Evolutionary conservation across 139 green algal species (phyloP).

Genomic region (Eudorina sp.): DNA sequence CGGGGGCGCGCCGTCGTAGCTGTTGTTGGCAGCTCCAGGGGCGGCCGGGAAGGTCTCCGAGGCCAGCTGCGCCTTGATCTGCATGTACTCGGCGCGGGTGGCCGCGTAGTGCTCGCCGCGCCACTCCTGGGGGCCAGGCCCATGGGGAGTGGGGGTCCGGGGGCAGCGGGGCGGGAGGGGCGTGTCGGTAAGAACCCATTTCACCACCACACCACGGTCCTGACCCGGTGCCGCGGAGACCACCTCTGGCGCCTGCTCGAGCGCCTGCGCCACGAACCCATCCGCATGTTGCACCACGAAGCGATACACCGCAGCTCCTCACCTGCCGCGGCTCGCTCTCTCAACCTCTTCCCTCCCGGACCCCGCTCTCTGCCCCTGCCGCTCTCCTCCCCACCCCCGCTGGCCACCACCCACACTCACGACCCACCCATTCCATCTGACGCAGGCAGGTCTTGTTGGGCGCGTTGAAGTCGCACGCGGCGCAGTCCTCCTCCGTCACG

Average conservation of each 20-base stretch:
- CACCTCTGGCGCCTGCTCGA: too few species aligned
- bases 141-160: neutral
- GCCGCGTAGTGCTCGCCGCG: slow-evolving; percentile 90
- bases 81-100: slow-evolving; percentile 79
- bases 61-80: slow-evolving; percentile 92
- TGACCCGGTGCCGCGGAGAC: too few species aligned
- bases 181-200: too few species aligned
- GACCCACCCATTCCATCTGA: slow-evolving; percentile 93
- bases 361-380: too few species aligned
- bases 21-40: neutral
- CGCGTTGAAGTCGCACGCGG: slow-evolving; percentile 96
- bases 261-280: too few species aligned
- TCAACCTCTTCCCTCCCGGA: too few species aligned
- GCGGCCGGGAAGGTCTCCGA: slow-evolving; percentile 67
- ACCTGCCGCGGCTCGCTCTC: too few species aligned
- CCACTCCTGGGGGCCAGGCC: slow-evolving; percentile 78
- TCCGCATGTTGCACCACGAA: too few species aligned
- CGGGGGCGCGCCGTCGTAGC: neutral
- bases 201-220: too few species aligned
- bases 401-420: too few species aligned
- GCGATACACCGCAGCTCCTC: too few species aligned
- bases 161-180: neutral
- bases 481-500: slow-evolving; percentile 93
- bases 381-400: too few species aligned
- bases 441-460: slow-evolving; percentile 95